Conservation (phyloP, 148 eudicot genomes). For the Cornus suecica region DNA sequence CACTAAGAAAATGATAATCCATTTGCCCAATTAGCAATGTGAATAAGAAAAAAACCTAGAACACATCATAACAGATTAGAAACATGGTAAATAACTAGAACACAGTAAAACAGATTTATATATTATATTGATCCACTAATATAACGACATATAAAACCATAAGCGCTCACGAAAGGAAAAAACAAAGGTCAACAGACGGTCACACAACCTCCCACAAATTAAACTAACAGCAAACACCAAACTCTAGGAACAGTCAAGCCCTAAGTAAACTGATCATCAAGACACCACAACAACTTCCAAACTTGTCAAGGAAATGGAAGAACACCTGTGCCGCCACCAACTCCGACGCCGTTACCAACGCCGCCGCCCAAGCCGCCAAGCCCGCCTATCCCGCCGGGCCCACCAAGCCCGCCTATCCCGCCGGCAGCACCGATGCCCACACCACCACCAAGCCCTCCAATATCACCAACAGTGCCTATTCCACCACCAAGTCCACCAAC, state of each 20-base stretch:
- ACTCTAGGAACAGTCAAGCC: neutral
- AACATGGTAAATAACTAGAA: too few species aligned
- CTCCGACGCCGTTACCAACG: conserved; percentile 13
- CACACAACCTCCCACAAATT: neutral
- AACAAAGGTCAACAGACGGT: neutral
- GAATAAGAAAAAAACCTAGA: too few species aligned
- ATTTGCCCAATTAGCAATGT: too few species aligned
- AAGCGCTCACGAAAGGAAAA: neutral
- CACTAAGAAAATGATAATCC: too few species aligned
- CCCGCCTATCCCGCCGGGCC: conserved; percentile 8
- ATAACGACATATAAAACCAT: neutral
- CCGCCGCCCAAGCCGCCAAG: conserved; percentile 6
- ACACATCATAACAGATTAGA: too few species aligned
- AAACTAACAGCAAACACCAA: neutral
- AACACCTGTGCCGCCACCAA: conserved; percentile 6
- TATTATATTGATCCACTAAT: neutral
- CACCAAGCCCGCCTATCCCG: conserved; percentile 17
- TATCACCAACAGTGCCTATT: neutral
- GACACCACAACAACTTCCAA: neutral
- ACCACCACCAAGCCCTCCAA: conserved; percentile 16
- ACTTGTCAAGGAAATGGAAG: conserved; percentile 18
- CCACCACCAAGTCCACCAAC: conserved; percentile 27
- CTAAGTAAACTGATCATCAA: neutral
- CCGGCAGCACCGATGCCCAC: neutral
- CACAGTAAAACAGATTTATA: neutral